Evolutionary conservation across 2,329 filamentous ascomycete genomes (phyloP).

Genomic region (Cadophora gregata): DNA sequence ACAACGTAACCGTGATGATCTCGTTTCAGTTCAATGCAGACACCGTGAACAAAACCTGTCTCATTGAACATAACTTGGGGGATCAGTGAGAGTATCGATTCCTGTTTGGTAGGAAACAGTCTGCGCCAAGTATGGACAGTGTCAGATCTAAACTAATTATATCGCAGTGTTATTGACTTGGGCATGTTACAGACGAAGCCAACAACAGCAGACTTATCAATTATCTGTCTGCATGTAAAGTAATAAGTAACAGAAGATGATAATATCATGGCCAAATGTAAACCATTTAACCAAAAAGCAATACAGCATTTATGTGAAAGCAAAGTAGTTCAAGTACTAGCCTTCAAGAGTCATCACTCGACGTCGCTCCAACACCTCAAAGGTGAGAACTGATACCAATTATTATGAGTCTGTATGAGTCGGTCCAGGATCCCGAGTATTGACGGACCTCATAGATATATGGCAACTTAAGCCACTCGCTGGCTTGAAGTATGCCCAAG

Average conservation of each 20-base stretch:
- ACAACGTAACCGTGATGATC: neutral
- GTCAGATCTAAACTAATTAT: conserved; percentile 5
- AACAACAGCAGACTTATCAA: neutral
- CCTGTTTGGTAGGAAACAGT: neutral
- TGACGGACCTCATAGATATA: neutral
- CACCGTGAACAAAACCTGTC: conserved; percentile 7
- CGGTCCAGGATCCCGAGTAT: neutral
- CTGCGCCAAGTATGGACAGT: neutral
- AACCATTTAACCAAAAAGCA: neutral
- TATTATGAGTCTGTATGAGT: neutral
- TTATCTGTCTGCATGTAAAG: neutral
- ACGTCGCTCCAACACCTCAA: neutral
- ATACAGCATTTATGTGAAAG: neutral
- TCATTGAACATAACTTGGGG: conserved; percentile 10
- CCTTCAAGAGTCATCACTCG: neutral
- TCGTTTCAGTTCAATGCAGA: conserved; percentile 9
- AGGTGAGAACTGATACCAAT: neutral
- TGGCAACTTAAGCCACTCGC: neutral
- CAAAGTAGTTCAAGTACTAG: too few relatives aligned
- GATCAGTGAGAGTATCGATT: conserved; percentile 4
- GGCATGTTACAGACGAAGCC: neutral
- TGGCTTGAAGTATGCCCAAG: conserved; percentile 1
- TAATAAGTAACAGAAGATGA: neutral
- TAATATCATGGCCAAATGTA: neutral
- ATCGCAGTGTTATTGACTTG: conserved; percentile 11